Base-by-base conservation (phyloP, 257 asterid species). In the Striga asiatica region DNA sequence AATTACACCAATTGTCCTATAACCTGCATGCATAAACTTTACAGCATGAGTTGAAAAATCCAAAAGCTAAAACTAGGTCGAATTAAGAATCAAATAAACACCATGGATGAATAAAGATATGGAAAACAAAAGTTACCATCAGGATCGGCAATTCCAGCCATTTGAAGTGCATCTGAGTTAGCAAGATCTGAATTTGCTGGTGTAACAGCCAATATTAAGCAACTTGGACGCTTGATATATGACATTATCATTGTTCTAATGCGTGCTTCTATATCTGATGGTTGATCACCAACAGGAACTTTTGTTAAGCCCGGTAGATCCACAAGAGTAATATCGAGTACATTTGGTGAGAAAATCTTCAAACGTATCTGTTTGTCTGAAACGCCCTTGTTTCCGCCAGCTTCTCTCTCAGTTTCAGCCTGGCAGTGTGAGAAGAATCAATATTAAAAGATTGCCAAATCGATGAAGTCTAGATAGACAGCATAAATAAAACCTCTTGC, bases 111-210 rank as follows among this genome's bases (percentile, higher is more conserved):
- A 35, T 17, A 8, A 56, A 58, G 10, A 37, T 38, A 31, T 5
- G 21, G 27, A 42, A 38, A n/a, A 46, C 22, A 56, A 29, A 74
- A 60, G 68, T 50, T 18, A 85, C 98, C 98, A 66, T 82, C 95
- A 21, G 95, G 95, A 66, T 91, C 98, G 37, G 89, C 96, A 69
- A 58, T 78, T 69, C 89, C 88, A 52, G 98, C 96, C 81, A 91
- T 87, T 71, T 91, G 96, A 64, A 91, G 95, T 50, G 98, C 98
- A 69, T 91, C 96, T 41, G 96, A 91, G 73, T 82, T 91, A 32
- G 95, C 95, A 47, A 91, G 67, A 79, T 91, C 98, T 17, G 95
- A 62, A 84, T 91, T 91, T 45, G 95, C 98, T 12, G 98, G 98
- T 4, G 96, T 80, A 16, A 91, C 98, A 18, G 96, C 96, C 67